Evolutionary conservation across 768 basidiomycete species (phyloP).

Genomic region (Amanita rubescens): DNA sequence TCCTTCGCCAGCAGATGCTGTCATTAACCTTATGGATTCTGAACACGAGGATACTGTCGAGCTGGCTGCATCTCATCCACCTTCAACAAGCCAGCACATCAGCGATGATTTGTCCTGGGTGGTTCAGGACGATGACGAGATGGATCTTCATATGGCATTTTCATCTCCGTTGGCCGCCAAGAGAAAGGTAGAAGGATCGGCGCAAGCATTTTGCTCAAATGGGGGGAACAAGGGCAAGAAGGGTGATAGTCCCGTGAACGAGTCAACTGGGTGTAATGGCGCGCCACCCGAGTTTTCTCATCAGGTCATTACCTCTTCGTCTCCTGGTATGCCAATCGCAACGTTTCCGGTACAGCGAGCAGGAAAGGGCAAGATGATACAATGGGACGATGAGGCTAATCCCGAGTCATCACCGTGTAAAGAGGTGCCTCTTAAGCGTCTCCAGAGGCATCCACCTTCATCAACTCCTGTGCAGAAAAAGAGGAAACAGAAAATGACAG

Average conservation of each 20-base stretch:
- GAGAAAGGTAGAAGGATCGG: background rate
- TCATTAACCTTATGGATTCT: conserved; percentile 23
- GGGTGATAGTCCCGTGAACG: background rate
- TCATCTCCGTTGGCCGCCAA: conserved; percentile 24
- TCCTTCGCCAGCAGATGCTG: background rate
- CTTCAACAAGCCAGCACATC: background rate
- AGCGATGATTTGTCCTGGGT: conserved; percentile 56
- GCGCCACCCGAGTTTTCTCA: conserved; percentile 1
- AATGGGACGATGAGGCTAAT: conserved; percentile 9
- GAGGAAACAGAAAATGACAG: conserved; percentile 8
- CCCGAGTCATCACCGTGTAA: conserved; percentile 22
- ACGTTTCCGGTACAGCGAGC: conserved; percentile 41
- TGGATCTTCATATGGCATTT: conserved; percentile 41
- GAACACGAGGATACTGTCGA: conserved; percentile 4
- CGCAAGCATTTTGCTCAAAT: background rate
- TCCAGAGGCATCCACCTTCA: conserved; percentile 24
- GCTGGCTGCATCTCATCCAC: background rate
- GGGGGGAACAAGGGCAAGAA: background rate
- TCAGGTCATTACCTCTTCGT: conserved; percentile 7
- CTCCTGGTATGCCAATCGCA: conserved; percentile 24
- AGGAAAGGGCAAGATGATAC: conserved; percentile 21
- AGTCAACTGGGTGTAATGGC: background rate
- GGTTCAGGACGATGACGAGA: conserved; percentile 56
- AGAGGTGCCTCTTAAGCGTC: conserved; percentile 28
- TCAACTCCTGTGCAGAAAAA: conserved; percentile 21